Conservation (phyloP, 208 protist genomes). For the Leishmania turanica region DNA sequence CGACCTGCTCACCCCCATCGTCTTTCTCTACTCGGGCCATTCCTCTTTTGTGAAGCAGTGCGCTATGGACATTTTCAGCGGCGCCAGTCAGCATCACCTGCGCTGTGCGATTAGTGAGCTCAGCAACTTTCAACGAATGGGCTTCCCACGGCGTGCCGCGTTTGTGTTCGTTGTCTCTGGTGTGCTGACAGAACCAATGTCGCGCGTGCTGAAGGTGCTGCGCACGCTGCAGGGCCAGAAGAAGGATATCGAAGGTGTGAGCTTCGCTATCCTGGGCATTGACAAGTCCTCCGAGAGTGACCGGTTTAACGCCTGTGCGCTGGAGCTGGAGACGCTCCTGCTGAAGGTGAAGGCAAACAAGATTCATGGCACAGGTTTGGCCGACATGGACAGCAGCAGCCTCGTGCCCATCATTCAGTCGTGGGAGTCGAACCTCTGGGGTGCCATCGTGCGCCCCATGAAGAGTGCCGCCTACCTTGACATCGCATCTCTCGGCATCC, state of each 20-base stretch:
- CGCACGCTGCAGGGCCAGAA: constrained; percentile 25
- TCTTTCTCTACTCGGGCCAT: constrained; percentile 51
- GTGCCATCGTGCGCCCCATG: constrained; percentile 43
- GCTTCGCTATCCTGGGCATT: constrained; percentile 62
- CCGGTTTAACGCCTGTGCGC: constrained; percentile 50
- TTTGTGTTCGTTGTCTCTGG: constrained; percentile 61
- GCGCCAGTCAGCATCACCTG: constrained; percentile 34
- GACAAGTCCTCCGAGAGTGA: constrained; percentile 37
- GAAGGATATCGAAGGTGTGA: constrained; percentile 33
- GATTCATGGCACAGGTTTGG: constrained; percentile 54
- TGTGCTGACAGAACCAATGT: constrained; percentile 47
- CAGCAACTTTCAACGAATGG: constrained; percentile 39
- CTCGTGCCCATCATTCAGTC: constrained; percentile 35
- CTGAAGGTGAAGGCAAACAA: constrained; percentile 45
- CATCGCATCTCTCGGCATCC: constrained; percentile 36
- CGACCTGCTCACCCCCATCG: constrained; percentile 40
- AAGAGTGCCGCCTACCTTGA: constrained; percentile 51
- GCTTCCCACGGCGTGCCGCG: constrained; percentile 44
- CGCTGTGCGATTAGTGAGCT: constrained; percentile 43
- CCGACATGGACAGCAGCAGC: constrained; percentile 33
- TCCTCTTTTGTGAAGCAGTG: constrained; percentile 27
- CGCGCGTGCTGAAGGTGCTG: constrained; percentile 34
- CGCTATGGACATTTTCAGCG: constrained; percentile 37
- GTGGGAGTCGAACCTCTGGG: constrained; percentile 47
- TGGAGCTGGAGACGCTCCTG: constrained; percentile 62